Conservation (phyloP, 106 monocot species). For the Iris macrosiphon region DNA sequence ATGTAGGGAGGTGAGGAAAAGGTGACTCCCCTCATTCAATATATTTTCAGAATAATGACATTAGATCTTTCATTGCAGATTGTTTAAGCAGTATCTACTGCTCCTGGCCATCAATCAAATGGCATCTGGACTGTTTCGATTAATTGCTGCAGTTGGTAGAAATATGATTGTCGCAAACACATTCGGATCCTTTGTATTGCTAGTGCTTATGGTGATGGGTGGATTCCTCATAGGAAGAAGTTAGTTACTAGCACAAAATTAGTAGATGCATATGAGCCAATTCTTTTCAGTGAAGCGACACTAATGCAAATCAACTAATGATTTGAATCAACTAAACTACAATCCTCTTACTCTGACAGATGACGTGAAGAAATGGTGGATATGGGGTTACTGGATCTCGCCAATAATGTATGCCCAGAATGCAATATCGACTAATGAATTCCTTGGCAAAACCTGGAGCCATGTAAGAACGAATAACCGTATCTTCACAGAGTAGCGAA, state of each 20-base stretch:
- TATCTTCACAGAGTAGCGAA: not conserved
- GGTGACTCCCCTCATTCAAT: not conserved
- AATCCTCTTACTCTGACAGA: conserved; percentile 16
- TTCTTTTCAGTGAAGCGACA: not conserved
- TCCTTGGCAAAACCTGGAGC: conserved; percentile 38
- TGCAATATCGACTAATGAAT: conserved; percentile 40
- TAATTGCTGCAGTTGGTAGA: conserved; percentile 39
- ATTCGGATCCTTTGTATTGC: conserved; percentile 49
- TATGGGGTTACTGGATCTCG: conserved; percentile 62
- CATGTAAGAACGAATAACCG: conserved; percentile 20
- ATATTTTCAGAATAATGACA: not conserved
- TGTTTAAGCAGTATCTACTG: conserved; percentile 53
- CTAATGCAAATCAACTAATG: no score
- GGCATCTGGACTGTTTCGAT: conserved; percentile 49
- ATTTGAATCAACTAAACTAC: not conserved
- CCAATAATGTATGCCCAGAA: conserved; percentile 55
- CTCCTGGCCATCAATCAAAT: conserved; percentile 43
- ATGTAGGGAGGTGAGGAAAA: conserved; percentile 21
- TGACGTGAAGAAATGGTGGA: conserved; percentile 60
- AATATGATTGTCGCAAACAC: conserved; percentile 48
- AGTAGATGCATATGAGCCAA: not conserved
- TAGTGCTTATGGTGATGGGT: conserved; percentile 47
- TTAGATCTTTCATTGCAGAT: conserved; percentile 21
- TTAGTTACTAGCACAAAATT: not conserved
- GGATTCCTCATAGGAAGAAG: conserved; percentile 51